Evolutionary conservation across 2,329 filamentous ascomycete species (phyloP).

Genomic region (Ophiocordyceps camponoti-leonardi): DNA sequence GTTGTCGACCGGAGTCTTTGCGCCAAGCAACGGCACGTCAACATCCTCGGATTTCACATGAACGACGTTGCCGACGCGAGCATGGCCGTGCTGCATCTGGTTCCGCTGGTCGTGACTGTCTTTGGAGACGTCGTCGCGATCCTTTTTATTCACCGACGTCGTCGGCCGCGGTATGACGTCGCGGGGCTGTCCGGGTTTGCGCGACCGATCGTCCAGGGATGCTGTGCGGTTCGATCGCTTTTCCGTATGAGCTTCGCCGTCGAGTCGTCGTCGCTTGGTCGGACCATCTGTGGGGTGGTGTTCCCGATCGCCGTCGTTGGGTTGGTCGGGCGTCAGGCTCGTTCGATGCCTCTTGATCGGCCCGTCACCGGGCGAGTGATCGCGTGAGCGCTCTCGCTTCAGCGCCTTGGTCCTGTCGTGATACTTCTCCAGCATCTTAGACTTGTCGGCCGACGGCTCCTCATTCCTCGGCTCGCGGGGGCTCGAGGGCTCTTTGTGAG

Average conservation of each 20-base stretch:
- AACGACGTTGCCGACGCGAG: slow-evolving; percentile 24
- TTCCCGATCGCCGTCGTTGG: slow-evolving; percentile 35
- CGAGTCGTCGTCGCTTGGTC: slow-evolving; percentile 39
- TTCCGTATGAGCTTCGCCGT: slow-evolving; percentile 30
- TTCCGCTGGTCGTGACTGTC: slow-evolving; percentile 19
- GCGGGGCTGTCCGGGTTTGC: slow-evolving; percentile 23
- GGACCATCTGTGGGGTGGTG: slow-evolving; percentile 24
- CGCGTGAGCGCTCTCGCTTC: slow-evolving; percentile 43
- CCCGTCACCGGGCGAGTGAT: slow-evolving; percentile 32
- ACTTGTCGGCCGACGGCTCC: slow-evolving; percentile 27
- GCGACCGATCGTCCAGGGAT: slow-evolving; percentile 28
- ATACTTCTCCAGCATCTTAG: slow-evolving; percentile 33
- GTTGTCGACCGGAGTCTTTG: slow-evolving; percentile 12
- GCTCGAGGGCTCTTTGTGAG: slow-evolving; percentile 33
- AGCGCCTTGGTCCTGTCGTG: slow-evolving; percentile 43
- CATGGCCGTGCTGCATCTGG: slow-evolving; percentile 22
- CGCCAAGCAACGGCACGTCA: slow-evolving; percentile 39
- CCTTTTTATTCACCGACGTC: slow-evolving; percentile 16
- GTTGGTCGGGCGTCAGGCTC: slow-evolving; percentile 39
- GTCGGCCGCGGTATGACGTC: slow-evolving; percentile 18
- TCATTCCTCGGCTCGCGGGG: slow-evolving; percentile 32
- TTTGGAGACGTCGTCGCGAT: slow-evolving; percentile 22
- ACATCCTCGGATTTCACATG: slow-evolving; percentile 39
- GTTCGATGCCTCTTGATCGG: slow-evolving; percentile 39
- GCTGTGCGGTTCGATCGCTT: slow-evolving; percentile 24